Base-by-base conservation (phyloP, 345 rosid genomes). In the Populus tremula region DNA sequence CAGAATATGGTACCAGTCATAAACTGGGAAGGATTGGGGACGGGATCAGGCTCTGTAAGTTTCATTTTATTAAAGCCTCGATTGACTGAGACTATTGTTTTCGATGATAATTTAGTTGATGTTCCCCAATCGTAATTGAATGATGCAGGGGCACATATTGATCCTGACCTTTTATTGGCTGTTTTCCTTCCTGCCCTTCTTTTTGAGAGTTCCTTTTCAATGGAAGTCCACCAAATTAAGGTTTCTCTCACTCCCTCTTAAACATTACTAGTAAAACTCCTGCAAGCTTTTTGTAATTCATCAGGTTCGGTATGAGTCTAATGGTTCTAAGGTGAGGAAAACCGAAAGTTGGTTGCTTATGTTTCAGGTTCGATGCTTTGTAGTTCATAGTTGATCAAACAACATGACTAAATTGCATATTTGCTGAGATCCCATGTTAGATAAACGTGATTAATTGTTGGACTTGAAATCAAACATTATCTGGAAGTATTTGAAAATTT, bases 151-250 rank as follows among this genome's bases (percentile, higher is more conserved):
- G 88, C 96, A 23, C 77, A 23, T 0, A 96, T 96, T 64, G 87
- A 96, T 78, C 98, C 98, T 17, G 89, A 92, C 45, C 97, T 93
- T 78, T 84, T 96, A 31, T 81, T 96, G 84, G 98, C 98, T 53
- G 95, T 96, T 63, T 93, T 96, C 81, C 97, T 96, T 82, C 99
- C 99, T 20, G 95, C 99, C 45, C 94, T 96, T 80, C 95, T 96
- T 76, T 96, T 93, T 35, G 98, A 96, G 88, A 96, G 98, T 84
- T 86, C 99, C 35, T 96, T 96, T 78, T 86, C 97, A 0, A 93
- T 93, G 99, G 97, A 96, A 83, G 81, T 91, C 72, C 99, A 96
- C 83, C 97, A 93, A 85, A 93, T 96, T 77, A 93, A 92, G 98
- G 99, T 96, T 81, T 62, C n/a, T 64, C 13, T 73, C 20, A 43